Conservation (phyloP, 805 yeast genomes). For the Yarrowia sp. region DNA sequence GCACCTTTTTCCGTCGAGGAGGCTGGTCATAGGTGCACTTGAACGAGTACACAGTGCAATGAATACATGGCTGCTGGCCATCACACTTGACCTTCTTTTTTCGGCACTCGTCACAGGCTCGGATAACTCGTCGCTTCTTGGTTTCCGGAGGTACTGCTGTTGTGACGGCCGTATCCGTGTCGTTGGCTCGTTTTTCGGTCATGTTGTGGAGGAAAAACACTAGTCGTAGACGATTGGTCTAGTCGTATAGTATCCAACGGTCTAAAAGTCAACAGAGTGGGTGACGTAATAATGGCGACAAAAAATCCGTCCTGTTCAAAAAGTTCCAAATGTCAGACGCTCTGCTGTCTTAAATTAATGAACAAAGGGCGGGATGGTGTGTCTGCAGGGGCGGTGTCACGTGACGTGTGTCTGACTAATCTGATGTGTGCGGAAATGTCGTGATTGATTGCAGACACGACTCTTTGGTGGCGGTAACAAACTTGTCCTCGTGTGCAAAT, state of each 20-base stretch:
- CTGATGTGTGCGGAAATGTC: too few relatives aligned
- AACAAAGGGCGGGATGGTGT: too few relatives aligned
- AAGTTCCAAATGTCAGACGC: too few relatives aligned
- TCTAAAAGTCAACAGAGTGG: neutral
- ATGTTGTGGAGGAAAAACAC: neutral
- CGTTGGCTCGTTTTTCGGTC: constrained; percentile 18
- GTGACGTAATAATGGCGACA: too few relatives aligned
- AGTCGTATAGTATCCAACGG: constrained; percentile 10
- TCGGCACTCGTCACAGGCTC: constrained; percentile 64
- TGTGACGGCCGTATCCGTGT: neutral
- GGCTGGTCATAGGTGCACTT: constrained; percentile 85
- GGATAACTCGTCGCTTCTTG: constrained; percentile 56
- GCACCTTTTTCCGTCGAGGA: constrained; percentile 36
- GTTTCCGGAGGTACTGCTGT: neutral
- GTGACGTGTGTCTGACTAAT: too few relatives aligned
- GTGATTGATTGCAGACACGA: too few relatives aligned
- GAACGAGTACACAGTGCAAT: constrained; percentile 83
- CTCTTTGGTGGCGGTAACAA: too few relatives aligned
- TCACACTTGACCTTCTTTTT: constrained; percentile 54
- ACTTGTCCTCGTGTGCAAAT: neutral
- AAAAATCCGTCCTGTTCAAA: too few relatives aligned
- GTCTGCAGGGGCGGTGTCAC: too few relatives aligned
- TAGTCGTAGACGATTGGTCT: neutral
- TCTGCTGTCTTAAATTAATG: too few relatives aligned
- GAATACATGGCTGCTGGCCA: constrained; percentile 74